Conservation (phyloP, 1,284 basidiomycete genomes). For the Tilletia walkeri region DNA sequence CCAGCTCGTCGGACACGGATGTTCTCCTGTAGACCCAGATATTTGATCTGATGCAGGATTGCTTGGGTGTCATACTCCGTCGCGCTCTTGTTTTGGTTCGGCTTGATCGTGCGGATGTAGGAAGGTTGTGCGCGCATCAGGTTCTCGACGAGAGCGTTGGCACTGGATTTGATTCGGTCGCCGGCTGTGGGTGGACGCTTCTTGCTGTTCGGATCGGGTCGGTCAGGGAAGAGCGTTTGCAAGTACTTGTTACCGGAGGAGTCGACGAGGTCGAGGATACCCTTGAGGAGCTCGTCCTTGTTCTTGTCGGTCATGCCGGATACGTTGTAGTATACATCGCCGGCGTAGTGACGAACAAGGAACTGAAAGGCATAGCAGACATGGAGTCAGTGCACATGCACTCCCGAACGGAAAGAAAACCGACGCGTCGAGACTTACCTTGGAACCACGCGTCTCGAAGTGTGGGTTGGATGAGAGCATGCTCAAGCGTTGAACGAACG, state of each 20-base stretch:
- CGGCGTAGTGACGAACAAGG: conserved; percentile 74
- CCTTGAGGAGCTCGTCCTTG: conserved; percentile 94
- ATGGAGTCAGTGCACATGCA: conserved; percentile 1
- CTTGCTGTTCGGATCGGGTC: conserved; percentile 93
- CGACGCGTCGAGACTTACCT: conserved; percentile 20
- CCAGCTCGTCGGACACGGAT: conserved; percentile 94
- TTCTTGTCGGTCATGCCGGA: conserved; percentile 99
- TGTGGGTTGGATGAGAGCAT: conserved; percentile 61
- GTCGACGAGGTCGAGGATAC: conserved; percentile 84
- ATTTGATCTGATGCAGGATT: conserved; percentile 97
- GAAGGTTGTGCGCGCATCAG: conserved; percentile 94
- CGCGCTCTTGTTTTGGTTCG: conserved; percentile 91
- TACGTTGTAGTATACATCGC: conserved; percentile 97
- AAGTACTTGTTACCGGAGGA: conserved; percentile 63
- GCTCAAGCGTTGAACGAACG: conserved; percentile 88
- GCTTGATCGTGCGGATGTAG: conserved; percentile 99
- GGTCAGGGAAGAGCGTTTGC: conserved; percentile 85
- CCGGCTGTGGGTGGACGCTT: conserved; percentile 96
- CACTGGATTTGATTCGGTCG: conserved; percentile 90
- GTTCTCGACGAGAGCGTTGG: conserved; percentile 90
- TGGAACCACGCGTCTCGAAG: conserved; percentile 66
- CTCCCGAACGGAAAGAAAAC: background rate
- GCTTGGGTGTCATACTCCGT: conserved; percentile 92
- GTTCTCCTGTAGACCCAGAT: conserved; percentile 97
- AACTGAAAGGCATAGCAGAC: conserved; percentile 24